Percentiles rank a stretch among this genome's conserved stretches.
phyloP scores from a whole-genome alignment of 164 flowering plant species.

The Sextonia rubra region DNA sequence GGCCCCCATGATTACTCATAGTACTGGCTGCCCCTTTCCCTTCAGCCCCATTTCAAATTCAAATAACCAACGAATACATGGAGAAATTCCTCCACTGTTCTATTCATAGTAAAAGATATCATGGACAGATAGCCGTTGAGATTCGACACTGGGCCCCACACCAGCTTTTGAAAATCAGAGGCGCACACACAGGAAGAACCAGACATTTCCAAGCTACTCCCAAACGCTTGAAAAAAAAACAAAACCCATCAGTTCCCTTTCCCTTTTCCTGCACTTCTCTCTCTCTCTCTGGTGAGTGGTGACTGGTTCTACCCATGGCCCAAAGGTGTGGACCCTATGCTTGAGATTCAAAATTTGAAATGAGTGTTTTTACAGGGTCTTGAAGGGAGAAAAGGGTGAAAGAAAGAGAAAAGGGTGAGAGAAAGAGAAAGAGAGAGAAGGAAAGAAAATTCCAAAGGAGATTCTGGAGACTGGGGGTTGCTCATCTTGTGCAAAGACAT shows the following conservation, averaged over 20 bases:
- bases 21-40: no score
- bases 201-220: no score
- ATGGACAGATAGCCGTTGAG: neutral
- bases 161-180: neutral
- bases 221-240: neutral
- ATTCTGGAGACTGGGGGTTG: neutral
- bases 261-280: no score
- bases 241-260: no score
- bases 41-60: conserved; percentile 6
- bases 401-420: neutral
- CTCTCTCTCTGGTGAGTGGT: neutral
- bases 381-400: neutral
- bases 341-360: conserved; percentile 25
- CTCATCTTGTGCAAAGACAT: conserved; percentile 20
- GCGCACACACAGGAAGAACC: neutral
- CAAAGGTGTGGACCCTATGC: conserved; percentile 3
- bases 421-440: neutral
- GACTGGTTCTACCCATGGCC: neutral
- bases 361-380: conserved; percentile 10
- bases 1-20: neutral
- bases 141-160: neutral
- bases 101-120: neutral
- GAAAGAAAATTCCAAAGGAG: neutral
- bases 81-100: neutral
- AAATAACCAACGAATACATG: conserved; percentile 3